Evolutionary conservation across 495 filamentous ascomycete genomes (phyloP).

Genomic region (Friedmanniomyces simplex): DNA sequence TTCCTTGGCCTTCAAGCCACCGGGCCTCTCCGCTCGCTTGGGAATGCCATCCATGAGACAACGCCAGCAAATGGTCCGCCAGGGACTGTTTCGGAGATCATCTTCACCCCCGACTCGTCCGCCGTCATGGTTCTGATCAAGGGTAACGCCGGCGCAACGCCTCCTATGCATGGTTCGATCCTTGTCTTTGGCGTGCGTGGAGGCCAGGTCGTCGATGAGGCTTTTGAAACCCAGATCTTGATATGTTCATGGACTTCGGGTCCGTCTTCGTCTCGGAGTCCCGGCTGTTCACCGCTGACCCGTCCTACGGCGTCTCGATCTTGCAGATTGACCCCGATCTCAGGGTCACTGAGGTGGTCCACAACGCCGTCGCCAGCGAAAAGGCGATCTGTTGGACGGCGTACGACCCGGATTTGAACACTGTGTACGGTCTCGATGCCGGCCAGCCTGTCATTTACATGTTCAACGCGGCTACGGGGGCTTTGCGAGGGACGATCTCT

Average conservation of each 20-base stretch:
- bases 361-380: neutral
- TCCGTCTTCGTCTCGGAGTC: neutral
- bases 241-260: conserved; percentile 2
- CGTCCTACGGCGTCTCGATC: conserved; percentile 8
- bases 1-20: neutral
- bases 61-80: conserved; percentile 8
- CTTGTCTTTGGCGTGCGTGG: neutral
- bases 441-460: neutral
- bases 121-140: conserved; percentile 3
- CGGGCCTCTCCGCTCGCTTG: neutral
- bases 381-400: conserved; percentile 5
- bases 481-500: neutral
- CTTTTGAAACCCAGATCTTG: neutral
- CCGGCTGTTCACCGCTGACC: conserved; percentile 2
- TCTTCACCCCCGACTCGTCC: conserved; percentile 6
- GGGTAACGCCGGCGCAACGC: conserved; percentile 1
- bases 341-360: neutral
- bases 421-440: conserved; percentile 6
- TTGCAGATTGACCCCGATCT: neutral
- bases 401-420: neutral
- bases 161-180: neutral
- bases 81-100: neutral
- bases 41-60: conserved; percentile 2
- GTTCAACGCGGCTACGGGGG: neutral
- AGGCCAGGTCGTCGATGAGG: no score